Conservation (phyloP, 139 green algal species). For the Tetratostichococcus sp. region DNA sequence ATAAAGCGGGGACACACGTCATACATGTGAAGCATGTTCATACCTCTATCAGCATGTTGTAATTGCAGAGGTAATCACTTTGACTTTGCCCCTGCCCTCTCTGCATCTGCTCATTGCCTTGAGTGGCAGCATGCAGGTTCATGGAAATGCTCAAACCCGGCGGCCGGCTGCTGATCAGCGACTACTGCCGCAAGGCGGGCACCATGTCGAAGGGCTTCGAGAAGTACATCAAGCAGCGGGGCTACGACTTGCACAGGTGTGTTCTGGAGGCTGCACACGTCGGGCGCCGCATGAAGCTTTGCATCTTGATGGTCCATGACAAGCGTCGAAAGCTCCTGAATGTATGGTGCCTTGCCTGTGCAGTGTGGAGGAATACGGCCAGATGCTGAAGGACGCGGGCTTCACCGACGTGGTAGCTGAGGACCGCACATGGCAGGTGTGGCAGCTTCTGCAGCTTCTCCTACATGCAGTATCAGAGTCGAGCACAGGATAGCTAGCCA, state of each 20-base stretch:
- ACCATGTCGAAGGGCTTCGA: constrained; percentile 38
- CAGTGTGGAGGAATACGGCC: constrained; percentile 37
- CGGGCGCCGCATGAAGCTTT: background rate
- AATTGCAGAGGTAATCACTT: too few species aligned
- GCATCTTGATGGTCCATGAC: background rate
- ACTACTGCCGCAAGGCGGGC: constrained; percentile 66
- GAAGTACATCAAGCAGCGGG: constrained; percentile 61
- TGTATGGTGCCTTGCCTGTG: too few species aligned
- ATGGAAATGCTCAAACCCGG: constrained; percentile 63
- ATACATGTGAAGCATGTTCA: too few species aligned
- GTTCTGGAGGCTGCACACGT: constrained; percentile 12
- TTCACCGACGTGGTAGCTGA: constrained; percentile 51
- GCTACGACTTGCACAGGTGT: constrained; percentile 59
- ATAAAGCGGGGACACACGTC: too few species aligned
- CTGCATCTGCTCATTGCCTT: too few species aligned
- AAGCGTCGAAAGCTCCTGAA: too few species aligned
- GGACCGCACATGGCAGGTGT: constrained; percentile 41
- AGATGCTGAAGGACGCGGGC: constrained; percentile 50
- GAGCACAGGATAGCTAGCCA: too few species aligned
- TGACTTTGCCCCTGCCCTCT: too few species aligned
- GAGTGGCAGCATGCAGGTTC: too few species aligned
- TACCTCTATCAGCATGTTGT: too few species aligned
- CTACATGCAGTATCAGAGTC: background rate
- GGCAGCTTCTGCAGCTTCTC: background rate
- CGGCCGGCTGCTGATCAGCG: constrained; percentile 70